Base-by-base conservation (phyloP, 2,329 filamentous ascomycete genomes). In the Aureobasidium sp. region DNA sequence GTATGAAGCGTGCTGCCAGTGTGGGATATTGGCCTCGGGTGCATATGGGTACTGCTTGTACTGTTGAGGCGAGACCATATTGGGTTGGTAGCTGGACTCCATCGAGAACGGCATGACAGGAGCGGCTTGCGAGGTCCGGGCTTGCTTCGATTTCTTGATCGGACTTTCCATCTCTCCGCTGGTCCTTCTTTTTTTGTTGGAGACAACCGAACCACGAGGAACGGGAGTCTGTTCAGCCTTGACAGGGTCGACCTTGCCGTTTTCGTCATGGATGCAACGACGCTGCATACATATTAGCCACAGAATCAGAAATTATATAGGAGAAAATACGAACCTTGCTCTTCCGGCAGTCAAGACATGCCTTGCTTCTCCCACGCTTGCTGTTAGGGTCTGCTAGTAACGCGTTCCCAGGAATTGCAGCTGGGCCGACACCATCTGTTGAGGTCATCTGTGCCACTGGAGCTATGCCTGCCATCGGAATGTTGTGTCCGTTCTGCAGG, bases 191-290 rank as follows among this genome's bases (percentile, higher is more conserved):
- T 82, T 80, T 70, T 85, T 21, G 21, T 21, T 85, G 42, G 77
- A 74, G n/a, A 78, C 77, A 25, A 78, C 77, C 36, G 80, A 80
- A 14, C 81, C 82, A 64, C 84, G 78, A 44, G 84, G 83, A 44
- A 85, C 81, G 2, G 83, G 82, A 29, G 80, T 77, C 68, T 87
- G 84, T 55, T 82, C 81, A 2, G 83, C 82, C 68, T 87, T 87
- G 67, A 85, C 72, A 2, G 84, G 84, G 69, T 87, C 85, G 30
- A 87, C 79, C 61, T 83, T 81, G 54, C 85, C 85, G 65, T 82
- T 80, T 66, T 86, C 83, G 67, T 87, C 84, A 68, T 87, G 85
- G 53, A 87, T 84, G 68, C 85, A 87, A 68, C 85, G 83, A 62
- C 85, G 83, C 84, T 87, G 65, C 42, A 25, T 50, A 21, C 14